Conservation (phyloP, 192 early-diverging fungal species). For the Ambispora gerdemannii region DNA sequence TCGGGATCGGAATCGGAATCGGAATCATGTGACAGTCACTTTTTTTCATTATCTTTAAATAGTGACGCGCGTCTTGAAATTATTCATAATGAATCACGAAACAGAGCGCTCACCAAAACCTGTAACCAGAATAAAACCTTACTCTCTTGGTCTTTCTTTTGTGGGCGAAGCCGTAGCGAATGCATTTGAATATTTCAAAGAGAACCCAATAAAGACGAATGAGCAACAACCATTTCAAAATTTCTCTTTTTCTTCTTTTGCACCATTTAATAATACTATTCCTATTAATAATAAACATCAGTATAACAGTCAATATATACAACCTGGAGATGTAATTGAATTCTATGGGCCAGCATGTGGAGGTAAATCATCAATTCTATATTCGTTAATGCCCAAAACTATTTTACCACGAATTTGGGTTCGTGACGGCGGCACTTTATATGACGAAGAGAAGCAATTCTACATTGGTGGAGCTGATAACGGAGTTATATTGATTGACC, state of each 20-base stretch:
- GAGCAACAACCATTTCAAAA: too few species aligned
- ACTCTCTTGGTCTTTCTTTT: too few species aligned
- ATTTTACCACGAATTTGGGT: conserved; percentile 22
- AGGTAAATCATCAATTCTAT: conserved; percentile 23
- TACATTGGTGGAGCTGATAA: conserved; percentile 15
- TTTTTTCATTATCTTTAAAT: too few species aligned
- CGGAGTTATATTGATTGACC: conserved; percentile 26
- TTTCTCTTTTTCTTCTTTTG: too few species aligned
- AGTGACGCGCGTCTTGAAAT: too few species aligned
- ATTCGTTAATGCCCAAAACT: conserved; percentile 9
- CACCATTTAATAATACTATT: too few species aligned
- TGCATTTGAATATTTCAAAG: too few species aligned
- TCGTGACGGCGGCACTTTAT: background rate
- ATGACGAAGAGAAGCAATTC: background rate
- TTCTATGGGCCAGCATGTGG: conserved; percentile 25
- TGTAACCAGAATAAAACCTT: background rate
- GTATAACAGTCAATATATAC: background rate
- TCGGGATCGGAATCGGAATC: too few species aligned
- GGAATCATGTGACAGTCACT: too few species aligned
- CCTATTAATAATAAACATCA: too few species aligned
- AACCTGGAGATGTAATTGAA: conserved; percentile 25
- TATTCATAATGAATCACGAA: background rate
- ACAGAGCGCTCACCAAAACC: background rate
- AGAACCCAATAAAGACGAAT: too few species aligned
- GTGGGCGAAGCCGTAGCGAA: too few species aligned